Evolutionary conservation across 371 early-diverging fungal species (phyloP).

Genomic region (Rhizopus sp.): DNA sequence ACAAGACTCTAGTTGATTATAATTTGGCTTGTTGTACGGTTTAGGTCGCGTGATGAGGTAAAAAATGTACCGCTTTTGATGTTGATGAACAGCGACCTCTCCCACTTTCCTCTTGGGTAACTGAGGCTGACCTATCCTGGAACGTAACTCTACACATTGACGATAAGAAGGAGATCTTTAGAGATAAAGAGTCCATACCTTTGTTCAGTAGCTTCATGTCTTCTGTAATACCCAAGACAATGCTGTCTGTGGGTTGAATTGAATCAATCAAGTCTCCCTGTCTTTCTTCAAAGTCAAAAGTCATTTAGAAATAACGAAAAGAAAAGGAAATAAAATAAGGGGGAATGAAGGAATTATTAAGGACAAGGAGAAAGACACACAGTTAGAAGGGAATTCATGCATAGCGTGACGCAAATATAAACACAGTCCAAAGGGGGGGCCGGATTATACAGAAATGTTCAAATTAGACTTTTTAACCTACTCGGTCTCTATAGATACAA

Average conservation of each 20-base stretch:
- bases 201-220: constrained; percentile 32
- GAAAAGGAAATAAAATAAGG: constrained; percentile 9
- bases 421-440: too few species aligned
- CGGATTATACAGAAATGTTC: too few species aligned
- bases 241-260: constrained; percentile 21
- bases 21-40: constrained; percentile 32
- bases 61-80: constrained; percentile 29
- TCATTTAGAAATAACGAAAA: constrained; percentile 28
- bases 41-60: constrained; percentile 33
- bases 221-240: constrained; percentile 33
- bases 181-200: constrained; percentile 19
- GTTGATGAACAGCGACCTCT: constrained; percentile 21
- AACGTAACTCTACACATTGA: constrained; percentile 15
- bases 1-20: constrained; percentile 30
- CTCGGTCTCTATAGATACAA: too few species aligned
- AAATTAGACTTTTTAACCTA: too few species aligned
- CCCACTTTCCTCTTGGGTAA: constrained; percentile 36
- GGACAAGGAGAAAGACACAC: constrained; percentile 1
- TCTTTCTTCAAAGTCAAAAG: constrained; percentile 46
- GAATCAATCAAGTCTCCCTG: constrained; percentile 30
- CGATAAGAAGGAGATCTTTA: neutral
- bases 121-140: constrained; percentile 29
- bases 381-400: neutral
- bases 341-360: constrained; percentile 1
- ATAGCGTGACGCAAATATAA: too few species aligned